phyloP scores from a whole-genome alignment of 78 protist species.

The Monocercomonoides exilis region DNA sequence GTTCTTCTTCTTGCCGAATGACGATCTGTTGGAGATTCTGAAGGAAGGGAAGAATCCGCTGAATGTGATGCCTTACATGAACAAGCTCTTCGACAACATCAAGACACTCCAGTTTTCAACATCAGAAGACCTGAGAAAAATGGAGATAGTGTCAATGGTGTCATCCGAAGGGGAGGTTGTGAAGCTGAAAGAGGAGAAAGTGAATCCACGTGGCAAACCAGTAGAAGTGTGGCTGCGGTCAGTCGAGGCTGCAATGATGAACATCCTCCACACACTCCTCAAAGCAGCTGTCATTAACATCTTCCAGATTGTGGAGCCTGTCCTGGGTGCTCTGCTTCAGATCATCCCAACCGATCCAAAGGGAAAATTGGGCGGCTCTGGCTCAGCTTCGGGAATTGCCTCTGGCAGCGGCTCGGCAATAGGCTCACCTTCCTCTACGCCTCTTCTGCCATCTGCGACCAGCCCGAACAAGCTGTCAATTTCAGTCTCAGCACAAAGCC shows the following conservation, averaged over 20 bases:
- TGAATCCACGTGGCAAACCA: not conserved
- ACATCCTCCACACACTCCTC: slow-evolving; percentile 15
- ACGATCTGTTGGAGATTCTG: slow-evolving; percentile 65
- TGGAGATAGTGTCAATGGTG: not conserved
- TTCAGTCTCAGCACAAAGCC: slow-evolving; percentile 45
- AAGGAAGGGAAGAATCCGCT: slow-evolving; percentile 53
- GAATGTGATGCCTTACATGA: slow-evolving; percentile 58
- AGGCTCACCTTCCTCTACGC: no score
- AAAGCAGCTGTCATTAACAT: slow-evolving; percentile 24
- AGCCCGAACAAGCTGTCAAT: no score
- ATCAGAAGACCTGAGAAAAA: not conserved
- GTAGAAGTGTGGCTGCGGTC: slow-evolving; percentile 57
- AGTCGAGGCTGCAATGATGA: slow-evolving; percentile 37
- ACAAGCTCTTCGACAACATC: slow-evolving; percentile 44
- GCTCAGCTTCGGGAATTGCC: no score
- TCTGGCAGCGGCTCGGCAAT: no score
- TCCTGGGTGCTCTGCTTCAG: slow-evolving; percentile 66
- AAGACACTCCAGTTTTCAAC: not conserved
- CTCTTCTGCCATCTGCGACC: no score
- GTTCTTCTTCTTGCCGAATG: slow-evolving; percentile 69
- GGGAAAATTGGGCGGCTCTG: no score
- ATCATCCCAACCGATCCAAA: slow-evolving; percentile 41
- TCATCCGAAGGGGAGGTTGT: not conserved
- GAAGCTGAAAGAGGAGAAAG: not conserved
- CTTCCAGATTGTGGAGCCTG: slow-evolving; percentile 73